Percentiles rank a stretch among this genome's conserved stretches.
These are phyloP conservation scores for Citrus reticulata DNA, from an alignment of 345 rosid genomes.

Conservation along the genomic window DNA sequence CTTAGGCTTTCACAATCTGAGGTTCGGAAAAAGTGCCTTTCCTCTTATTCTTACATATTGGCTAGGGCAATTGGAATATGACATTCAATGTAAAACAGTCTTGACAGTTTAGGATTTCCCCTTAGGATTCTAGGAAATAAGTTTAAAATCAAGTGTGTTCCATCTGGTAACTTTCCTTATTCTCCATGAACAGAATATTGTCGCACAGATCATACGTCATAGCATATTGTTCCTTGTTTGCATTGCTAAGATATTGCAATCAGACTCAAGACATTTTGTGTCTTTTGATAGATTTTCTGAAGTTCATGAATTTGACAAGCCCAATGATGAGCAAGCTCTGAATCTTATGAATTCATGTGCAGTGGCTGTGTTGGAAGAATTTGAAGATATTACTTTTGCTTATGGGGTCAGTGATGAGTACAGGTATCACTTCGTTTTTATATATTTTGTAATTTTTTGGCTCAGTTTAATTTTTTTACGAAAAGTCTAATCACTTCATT, in stretches of 20 bases:
- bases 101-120: not conserved
- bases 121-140: not conserved
- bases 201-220: not conserved
- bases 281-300: slow-evolving; percentile 68
- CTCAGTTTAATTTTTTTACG: slow-evolving; percentile 2
- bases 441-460: slow-evolving; percentile 3
- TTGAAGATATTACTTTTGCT: slow-evolving; percentile 60
- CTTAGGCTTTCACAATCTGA: not conserved
- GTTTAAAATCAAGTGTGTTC: not conserved
- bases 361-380: slow-evolving; percentile 63
- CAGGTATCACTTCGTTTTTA: slow-evolving; percentile 40
- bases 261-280: slow-evolving; percentile 23
- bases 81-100: not conserved
- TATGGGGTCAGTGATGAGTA: slow-evolving; percentile 95
- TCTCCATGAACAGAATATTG: not conserved
- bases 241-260: slow-evolving; percentile 11
- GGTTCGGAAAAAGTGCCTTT: not conserved
- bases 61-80: not conserved
- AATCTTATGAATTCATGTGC: slow-evolving; percentile 93
- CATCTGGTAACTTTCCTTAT: not conserved
- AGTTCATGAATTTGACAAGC: slow-evolving; percentile 82
- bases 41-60: not conserved
- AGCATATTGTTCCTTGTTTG: slow-evolving; percentile 5
- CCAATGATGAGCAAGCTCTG: slow-evolving; percentile 85
- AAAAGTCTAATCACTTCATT: slow-evolving; percentile 12